Evolutionary conservation across 129 eudicot genomes (phyloP), one percentile per base, ranked within the genome.

Genomic region (Daucus carota): DNA sequence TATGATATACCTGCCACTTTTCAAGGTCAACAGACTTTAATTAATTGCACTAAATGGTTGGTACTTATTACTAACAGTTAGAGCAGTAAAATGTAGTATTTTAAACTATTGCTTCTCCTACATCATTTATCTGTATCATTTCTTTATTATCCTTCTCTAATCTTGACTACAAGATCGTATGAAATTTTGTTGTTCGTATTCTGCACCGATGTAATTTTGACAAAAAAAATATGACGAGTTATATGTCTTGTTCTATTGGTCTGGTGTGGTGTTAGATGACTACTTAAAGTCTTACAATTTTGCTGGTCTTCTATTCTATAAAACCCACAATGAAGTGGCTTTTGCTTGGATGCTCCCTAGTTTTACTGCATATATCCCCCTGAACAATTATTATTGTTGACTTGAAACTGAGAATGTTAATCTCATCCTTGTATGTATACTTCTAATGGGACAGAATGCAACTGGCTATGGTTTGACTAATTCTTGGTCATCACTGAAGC

Each of bases 1-100:
- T 33, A 31, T 33, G 15, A 15, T 33, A 17, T 66, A 1, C 8
- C 40, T 36, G 73, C 70, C 1, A 67, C 38, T 32, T 31, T 77
- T 80, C 74, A 75, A 86, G 76, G 89, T 83, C 85, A 80, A 86
- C 83, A 50, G 41, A 77, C 22, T 34, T 48, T 41, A 57, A 75
- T 78, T 83, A 41, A 75, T 74, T 15, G 38, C 24, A 36, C 43
- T 31, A 12, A 33, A 18, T 65, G 71, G 34, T n/a, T 29, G 22
- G 20, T 31, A 65, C 40, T 60, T 10, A 60, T 28, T 60, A 28
- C 9, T 26, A 60, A 20, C 36, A 60, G 68, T 12, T 10, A 60
- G 3, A 60, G 34, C 34, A 60, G 15, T 26, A 15, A 15, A 13
- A 10, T 60, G 8, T n/a, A n/a, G n/a, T n/a, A n/a, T n/a, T n/a